Evolutionary conservation across 768 basidiomycete genomes (phyloP).

Genomic region (Dioszegia aurantiaca): DNA sequence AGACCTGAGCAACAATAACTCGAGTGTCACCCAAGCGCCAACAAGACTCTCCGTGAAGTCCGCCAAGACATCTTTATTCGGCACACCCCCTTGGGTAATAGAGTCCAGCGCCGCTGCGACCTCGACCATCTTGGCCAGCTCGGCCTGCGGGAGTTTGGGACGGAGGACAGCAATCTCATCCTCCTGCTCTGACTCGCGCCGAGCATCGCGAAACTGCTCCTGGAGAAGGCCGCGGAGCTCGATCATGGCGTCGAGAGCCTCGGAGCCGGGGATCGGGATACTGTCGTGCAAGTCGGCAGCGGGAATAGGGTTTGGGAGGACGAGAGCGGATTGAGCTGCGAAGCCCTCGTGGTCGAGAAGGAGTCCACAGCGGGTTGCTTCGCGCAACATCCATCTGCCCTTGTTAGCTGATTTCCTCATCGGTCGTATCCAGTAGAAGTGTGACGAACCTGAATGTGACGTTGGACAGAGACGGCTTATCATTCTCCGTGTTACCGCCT

Average conservation of each 20-base stretch:
- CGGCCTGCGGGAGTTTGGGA: neutral
- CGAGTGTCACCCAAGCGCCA: constrained; percentile 20
- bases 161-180: neutral
- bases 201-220: neutral
- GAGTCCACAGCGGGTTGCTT: constrained; percentile 24
- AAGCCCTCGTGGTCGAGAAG: constrained; percentile 22
- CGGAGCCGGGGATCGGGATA: constrained; percentile 6
- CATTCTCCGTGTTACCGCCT: constrained; percentile 23
- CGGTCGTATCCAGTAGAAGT: too few species aligned
- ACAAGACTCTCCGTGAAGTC: constrained; percentile 17
- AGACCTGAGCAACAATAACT: constrained; percentile 22
- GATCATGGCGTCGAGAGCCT: neutral
- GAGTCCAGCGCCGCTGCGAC: neutral
- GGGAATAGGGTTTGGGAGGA: neutral
- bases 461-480: constrained; percentile 17
- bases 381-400: constrained; percentile 20
- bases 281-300: too few species aligned
- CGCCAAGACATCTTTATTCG: neutral
- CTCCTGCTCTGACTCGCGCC: constrained; percentile 6
- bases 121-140: neutral
- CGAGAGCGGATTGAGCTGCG: constrained; percentile 14
- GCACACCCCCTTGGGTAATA: neutral
- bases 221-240: neutral
- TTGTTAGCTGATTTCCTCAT: neutral
- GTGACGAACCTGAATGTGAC: constrained; percentile 26